Evolutionary conservation across 257 asterid genomes (phyloP).

Genomic region (Lycium ferocissimum): DNA sequence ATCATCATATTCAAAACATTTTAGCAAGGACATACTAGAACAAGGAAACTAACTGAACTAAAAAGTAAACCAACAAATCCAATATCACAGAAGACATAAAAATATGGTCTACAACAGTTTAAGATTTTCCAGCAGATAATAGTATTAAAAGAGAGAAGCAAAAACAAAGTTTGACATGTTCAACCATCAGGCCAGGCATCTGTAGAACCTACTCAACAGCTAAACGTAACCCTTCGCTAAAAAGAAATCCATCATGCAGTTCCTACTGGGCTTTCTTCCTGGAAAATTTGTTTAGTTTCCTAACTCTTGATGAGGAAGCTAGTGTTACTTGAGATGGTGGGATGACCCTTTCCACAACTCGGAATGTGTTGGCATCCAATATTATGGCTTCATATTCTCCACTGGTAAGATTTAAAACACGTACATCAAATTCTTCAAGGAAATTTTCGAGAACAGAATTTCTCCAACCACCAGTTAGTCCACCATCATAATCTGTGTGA

Average conservation of each 20-base stretch:
- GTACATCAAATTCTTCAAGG: slow-evolving; percentile 47
- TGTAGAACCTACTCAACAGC: neutral
- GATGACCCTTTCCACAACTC: neutral
- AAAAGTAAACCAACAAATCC: neutral
- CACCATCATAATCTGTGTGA: slow-evolving; percentile 30
- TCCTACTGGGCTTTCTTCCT: neutral
- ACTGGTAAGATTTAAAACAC: slow-evolving; percentile 27
- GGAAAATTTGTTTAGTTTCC: neutral
- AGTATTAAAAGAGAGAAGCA: neutral
- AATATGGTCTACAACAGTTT: neutral
- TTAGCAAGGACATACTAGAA: neutral
- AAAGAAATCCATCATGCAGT: no score
- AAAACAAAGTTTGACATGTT: neutral
- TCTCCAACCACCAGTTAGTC: slow-evolving; percentile 49
- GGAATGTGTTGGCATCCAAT: slow-evolving; percentile 9
- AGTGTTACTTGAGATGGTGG: neutral
- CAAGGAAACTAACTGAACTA: neutral
- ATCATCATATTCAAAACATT: no score
- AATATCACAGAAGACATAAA: neutral
- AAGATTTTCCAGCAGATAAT: neutral
- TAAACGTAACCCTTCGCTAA: no score
- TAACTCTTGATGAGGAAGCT: neutral
- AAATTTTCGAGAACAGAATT: slow-evolving; percentile 43
- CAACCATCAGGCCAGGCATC: neutral
- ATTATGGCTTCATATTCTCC: neutral